phyloP scores from a whole-genome alignment of 73 alveolate genomes.

The Effrenium voratum region DNA sequence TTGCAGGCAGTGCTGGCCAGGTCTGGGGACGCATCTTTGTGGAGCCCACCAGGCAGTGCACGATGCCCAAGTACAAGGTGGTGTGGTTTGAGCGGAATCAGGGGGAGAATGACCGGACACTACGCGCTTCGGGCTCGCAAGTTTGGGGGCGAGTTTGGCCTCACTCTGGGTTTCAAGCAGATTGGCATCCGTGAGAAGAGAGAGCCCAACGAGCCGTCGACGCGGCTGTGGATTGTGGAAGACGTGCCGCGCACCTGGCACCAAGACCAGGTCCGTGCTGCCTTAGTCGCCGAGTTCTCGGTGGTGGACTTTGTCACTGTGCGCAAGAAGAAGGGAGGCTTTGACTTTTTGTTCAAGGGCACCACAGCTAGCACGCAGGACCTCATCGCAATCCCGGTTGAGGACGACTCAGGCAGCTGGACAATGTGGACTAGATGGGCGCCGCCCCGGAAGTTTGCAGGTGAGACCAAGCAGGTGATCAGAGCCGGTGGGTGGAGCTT shows the following conservation, averaged over 20 bases:
- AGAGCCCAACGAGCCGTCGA: background rate
- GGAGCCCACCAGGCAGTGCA: background rate
- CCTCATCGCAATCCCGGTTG: background rate
- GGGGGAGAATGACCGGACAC: background rate
- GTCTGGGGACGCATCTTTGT: slow-evolving; percentile 1
- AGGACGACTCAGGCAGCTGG: background rate
- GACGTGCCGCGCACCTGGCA: background rate
- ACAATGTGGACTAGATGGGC: background rate
- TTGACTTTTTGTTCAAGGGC: background rate
- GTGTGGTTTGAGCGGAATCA: background rate
- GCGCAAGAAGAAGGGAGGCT: background rate
- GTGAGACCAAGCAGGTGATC: background rate
- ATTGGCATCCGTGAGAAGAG: background rate
- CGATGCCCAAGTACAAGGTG: background rate
- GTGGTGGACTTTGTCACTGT: background rate
- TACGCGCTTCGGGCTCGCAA: background rate
- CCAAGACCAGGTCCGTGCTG: background rate
- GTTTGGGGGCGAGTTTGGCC: background rate
- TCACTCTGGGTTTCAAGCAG: background rate
- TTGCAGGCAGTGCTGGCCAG: background rate
- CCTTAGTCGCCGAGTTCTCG: background rate
- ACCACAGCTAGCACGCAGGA: background rate
- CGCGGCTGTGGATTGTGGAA: background rate
- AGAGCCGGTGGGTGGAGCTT: background rate
- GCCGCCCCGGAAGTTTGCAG: background rate